A percentile compares a stretch with the other conserved stretches of the same genome.
Conservation (phyloP, 2,329 filamentous ascomycete genomes). For the Penicillium sp. region DNA sequence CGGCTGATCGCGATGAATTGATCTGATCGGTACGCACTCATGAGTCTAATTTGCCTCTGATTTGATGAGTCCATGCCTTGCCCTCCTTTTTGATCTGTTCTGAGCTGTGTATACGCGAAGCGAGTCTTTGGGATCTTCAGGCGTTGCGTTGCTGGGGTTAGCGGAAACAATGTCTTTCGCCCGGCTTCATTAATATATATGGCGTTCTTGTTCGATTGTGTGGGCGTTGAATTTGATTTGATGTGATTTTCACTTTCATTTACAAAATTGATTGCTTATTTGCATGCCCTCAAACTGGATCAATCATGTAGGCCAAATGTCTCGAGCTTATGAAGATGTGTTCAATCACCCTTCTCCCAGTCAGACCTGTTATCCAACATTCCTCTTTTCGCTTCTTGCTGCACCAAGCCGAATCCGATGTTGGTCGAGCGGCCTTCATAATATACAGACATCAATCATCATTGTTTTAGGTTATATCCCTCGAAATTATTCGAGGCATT, state of each 20-base stretch:
- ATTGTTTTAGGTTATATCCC: conserved; percentile 7
- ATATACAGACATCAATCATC: conserved; percentile 21
- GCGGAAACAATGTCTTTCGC: conserved; percentile 1
- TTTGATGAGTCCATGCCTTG: conserved; percentile 6
- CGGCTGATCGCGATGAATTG: conserved; percentile 72
- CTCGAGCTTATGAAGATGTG: too few relatives aligned
- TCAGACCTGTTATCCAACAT: too few relatives aligned
- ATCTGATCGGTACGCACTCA: conserved; percentile 42
- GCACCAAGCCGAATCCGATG: too few relatives aligned
- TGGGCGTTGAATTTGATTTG: too few relatives aligned
- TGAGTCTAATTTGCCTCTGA: neutral
- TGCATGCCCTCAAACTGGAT: neutral
- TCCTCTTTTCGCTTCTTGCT: too few relatives aligned
- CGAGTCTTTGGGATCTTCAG: conserved; percentile 5
- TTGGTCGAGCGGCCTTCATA: conserved; percentile 13
- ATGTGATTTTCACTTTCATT: too few relatives aligned
- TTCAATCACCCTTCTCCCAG: too few relatives aligned
- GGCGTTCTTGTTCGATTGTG: neutral
- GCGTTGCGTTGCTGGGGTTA: conserved; percentile 7
- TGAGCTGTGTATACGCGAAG: neutral
- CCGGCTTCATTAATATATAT: too few relatives aligned
- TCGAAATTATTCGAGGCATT: conserved; percentile 13
- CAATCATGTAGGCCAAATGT: neutral
- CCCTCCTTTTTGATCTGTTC: conserved; percentile 2
- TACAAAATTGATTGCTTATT: neutral